phyloP scores from a whole-genome alignment of 148 eudicot genomes.

The Rhododendron simsii region DNA sequence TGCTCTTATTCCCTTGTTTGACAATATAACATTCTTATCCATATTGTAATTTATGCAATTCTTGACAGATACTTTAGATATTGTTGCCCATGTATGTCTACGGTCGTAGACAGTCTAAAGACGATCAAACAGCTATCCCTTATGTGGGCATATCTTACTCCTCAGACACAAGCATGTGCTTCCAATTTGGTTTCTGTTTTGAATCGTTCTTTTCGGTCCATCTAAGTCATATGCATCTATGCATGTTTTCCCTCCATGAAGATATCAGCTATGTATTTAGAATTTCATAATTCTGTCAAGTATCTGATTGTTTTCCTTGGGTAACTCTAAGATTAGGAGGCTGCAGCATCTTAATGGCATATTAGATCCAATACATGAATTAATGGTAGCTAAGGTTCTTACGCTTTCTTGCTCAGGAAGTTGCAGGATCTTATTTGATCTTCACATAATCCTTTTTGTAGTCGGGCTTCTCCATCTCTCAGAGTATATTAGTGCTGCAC shows the following conservation, averaged over 20 bases:
- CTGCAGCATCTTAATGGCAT: background rate
- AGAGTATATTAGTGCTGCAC: too few species aligned
- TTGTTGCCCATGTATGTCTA: background rate
- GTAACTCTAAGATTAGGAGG: background rate
- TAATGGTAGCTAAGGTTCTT: background rate
- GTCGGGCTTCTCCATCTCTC: background rate
- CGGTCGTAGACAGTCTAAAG: background rate
- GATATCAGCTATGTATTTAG: background rate
- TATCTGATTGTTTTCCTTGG: background rate
- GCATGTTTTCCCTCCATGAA: background rate
- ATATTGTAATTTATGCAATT: background rate
- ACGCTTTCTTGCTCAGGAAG: background rate
- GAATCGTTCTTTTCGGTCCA: background rate
- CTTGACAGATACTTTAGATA: background rate
- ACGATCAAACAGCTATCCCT: background rate
- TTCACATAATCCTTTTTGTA: background rate
- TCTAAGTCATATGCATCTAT: background rate
- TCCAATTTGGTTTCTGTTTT: background rate
- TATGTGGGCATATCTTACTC: background rate
- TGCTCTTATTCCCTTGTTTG: constrained; percentile 6
- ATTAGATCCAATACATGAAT: background rate
- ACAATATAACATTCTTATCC: background rate
- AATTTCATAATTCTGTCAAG: background rate
- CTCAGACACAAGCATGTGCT: background rate
- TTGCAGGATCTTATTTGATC: background rate